A percentile compares a stretch with the other conserved stretches of the same genome.
Conservation (phyloP, 257 asterid genomes). For the Forsythia suspensa region DNA sequence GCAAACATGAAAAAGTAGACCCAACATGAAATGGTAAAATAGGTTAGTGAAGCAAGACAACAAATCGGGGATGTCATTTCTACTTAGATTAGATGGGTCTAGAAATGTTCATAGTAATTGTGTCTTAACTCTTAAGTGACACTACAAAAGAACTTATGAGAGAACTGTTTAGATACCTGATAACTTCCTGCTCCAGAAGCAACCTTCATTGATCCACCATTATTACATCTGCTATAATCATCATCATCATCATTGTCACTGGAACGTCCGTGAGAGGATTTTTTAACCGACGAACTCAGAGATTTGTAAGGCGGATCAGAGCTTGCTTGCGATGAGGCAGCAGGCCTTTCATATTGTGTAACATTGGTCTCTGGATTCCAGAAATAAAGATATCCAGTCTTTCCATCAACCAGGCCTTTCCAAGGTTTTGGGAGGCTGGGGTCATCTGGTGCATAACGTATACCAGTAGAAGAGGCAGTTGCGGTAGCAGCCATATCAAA, state of each 20-base stretch:
- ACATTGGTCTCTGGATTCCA: conserved; percentile 97
- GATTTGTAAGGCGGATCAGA: conserved; percentile 48
- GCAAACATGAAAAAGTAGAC: neutral
- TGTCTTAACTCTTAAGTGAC: neutral
- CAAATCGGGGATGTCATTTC: neutral
- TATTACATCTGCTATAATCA: conserved; percentile 45
- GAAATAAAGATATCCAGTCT: conserved; percentile 83
- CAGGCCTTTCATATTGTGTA: conserved; percentile 92
- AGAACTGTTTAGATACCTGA: conserved; percentile 41
- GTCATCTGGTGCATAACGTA: conserved; percentile 94
- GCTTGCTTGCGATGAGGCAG: conserved; percentile 35
- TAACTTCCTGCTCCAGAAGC: conserved; percentile 40
- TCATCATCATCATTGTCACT: conserved; percentile 37
- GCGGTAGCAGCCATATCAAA: conserved; percentile 66
- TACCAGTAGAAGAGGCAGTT: conserved; percentile 43
- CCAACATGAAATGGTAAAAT: neutral
- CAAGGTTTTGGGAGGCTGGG: conserved; percentile 95
- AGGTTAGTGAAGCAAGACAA: neutral
- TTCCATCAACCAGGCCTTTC: conserved; percentile 86
- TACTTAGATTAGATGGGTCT: neutral
- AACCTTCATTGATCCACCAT: conserved; percentile 42
- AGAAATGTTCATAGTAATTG: neutral
- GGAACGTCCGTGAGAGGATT: conserved; percentile 46
- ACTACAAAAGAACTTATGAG: neutral
- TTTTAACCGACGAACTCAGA: conserved; percentile 63